Evolutionary conservation across 257 asterid genomes (phyloP).

Genomic region (Prunella vulgaris): DNA sequence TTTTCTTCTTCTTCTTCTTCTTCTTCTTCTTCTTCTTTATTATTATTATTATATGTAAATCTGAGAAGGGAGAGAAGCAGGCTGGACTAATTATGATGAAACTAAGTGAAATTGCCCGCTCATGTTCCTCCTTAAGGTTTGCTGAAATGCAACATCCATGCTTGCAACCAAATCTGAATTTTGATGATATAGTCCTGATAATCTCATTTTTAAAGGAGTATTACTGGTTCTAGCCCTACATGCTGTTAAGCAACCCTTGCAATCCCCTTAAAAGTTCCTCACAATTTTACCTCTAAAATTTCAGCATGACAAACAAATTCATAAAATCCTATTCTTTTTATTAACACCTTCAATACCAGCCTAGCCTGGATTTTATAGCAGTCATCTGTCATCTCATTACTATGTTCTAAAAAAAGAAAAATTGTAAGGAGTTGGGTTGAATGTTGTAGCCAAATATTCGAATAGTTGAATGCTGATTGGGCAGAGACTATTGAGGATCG

Average conservation of each 20-base stretch:
- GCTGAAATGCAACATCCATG: background rate
- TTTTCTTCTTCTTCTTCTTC: too few relatives aligned
- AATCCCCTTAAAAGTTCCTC: background rate
- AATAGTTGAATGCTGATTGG: background rate
- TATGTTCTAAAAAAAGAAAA: background rate
- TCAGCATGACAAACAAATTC: background rate
- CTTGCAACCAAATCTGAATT: background rate
- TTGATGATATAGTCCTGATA: background rate
- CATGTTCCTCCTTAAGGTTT: background rate
- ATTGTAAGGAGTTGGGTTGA: background rate
- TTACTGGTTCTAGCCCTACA: background rate
- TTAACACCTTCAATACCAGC: background rate
- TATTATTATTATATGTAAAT: too few relatives aligned
- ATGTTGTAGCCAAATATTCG: background rate
- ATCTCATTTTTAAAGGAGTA: background rate
- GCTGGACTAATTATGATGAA: background rate
- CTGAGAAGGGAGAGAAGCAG: background rate
- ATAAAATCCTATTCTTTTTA: too few relatives aligned
- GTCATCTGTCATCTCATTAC: background rate
- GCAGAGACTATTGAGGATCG: background rate
- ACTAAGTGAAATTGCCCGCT: background rate
- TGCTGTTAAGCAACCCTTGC: background rate
- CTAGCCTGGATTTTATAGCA: background rate
- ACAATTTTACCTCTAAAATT: background rate
- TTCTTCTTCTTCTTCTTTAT: too few relatives aligned